Conservation (phyloP, 257 asterid genomes). For the Cynanchum wilfordii region DNA sequence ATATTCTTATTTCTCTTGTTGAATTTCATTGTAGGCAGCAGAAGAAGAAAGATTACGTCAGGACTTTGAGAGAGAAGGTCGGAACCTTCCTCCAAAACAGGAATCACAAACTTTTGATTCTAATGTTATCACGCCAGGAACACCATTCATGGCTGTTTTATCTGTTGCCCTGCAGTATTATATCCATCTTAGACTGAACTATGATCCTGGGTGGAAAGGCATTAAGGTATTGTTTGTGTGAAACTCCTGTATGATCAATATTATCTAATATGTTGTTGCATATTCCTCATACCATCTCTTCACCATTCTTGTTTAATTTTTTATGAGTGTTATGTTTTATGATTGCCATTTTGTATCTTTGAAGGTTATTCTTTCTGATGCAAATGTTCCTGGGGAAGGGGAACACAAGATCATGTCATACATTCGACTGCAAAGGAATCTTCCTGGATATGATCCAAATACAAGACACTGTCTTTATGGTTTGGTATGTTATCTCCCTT, state of each 20-base stretch:
- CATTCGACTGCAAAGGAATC: conserved; percentile 87
- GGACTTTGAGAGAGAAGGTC: conserved; percentile 84
- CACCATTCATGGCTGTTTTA: conserved; percentile 84
- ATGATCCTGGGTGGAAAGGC: conserved; percentile 94
- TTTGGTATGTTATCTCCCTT: conserved; percentile 47
- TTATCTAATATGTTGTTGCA: not conserved
- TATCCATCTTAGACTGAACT: conserved; percentile 66
- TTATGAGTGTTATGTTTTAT: not conserved
- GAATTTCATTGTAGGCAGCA: conserved; percentile 55
- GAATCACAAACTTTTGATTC: conserved; percentile 83
- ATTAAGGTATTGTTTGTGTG: conserved; percentile 50
- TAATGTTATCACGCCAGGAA: conserved; percentile 93
- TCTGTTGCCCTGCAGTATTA: conserved; percentile 85
- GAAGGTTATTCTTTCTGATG: conserved; percentile 94
- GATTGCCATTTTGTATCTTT: conserved; percentile 23
- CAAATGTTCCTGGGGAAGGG: conserved; percentile 99
- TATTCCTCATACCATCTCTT: conserved; percentile 1
- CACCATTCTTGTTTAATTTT: not conserved
- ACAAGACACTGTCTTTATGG: conserved; percentile 94
- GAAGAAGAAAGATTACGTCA: conserved; percentile 82
- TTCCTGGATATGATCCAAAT: conserved; percentile 84
- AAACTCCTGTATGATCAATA: not conserved
- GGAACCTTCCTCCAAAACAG: conserved; percentile 82
- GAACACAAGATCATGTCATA: conserved; percentile 96
- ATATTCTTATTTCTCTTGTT: not conserved